A percentile compares a stretch with the other conserved stretches of the same genome.
Evolutionary conservation across 2,329 filamentous ascomycete species (phyloP).

Genomic region (Calonectria pauciramosa): DNA sequence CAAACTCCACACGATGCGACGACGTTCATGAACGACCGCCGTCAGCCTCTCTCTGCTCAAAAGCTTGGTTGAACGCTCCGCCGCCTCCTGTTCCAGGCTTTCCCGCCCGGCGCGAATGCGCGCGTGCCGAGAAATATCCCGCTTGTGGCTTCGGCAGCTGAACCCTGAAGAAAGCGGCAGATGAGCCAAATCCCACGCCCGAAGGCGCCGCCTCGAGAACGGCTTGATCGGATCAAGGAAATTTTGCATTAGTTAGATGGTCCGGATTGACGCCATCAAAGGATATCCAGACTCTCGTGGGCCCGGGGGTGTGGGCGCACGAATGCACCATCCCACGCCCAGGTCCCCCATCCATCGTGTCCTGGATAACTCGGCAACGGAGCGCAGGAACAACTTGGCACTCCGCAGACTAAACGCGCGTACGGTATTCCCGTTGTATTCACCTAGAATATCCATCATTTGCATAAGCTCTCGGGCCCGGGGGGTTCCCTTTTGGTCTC

Average conservation of each 20-base stretch:
- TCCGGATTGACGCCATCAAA: neutral
- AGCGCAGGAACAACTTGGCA: neutral
- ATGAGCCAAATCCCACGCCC: neutral
- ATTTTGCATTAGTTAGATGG: neutral
- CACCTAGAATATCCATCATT: neutral
- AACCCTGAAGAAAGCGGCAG: neutral
- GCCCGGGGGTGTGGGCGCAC: neutral
- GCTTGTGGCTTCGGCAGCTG: slow-evolving; percentile 7
- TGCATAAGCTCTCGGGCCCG: neutral
- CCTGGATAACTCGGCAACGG: slow-evolving; percentile 1
- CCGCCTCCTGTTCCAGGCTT: neutral
- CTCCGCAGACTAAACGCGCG: neutral
- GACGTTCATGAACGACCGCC: neutral
- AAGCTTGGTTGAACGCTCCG: neutral
- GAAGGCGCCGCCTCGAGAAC: neutral
- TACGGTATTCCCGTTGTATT: slow-evolving; percentile 1
- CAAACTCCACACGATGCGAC: neutral
- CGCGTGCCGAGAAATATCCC: neutral
- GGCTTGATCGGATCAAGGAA: neutral
- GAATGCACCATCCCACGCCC: neutral
- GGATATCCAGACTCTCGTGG: neutral
- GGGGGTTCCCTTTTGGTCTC: neutral
- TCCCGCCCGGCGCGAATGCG: neutral
- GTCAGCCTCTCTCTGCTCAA: too few species aligned
- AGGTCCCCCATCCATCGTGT: neutral